These are phyloP conservation scores for Aureobasidium zeae DNA, from an alignment of 2,329 filamentous ascomycete genomes.

Conservation along the genomic window DNA sequence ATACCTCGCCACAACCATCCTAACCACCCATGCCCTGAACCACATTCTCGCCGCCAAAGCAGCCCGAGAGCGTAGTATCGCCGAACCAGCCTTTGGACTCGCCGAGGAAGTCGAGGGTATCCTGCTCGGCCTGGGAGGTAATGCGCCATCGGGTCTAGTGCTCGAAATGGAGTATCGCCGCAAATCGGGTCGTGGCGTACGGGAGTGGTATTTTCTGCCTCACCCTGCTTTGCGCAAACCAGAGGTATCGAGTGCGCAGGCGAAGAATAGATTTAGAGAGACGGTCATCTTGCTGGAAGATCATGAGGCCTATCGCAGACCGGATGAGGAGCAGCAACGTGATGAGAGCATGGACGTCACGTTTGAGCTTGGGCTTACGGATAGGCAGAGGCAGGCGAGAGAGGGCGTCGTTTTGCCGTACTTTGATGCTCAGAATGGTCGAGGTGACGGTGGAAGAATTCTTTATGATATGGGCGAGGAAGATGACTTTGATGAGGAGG, in stretches of 20 bases:
- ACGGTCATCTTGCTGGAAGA: slow-evolving; percentile 59
- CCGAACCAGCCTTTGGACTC: slow-evolving; percentile 70
- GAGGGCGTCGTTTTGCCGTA: slow-evolving; percentile 90
- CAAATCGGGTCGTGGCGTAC: slow-evolving; percentile 67
- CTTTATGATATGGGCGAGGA: slow-evolving; percentile 94
- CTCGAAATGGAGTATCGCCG: slow-evolving; percentile 79
- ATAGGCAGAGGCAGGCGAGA: slow-evolving; percentile 76
- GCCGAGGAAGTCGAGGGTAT: slow-evolving; percentile 69
- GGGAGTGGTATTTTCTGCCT: slow-evolving; percentile 57
- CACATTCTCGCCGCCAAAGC: slow-evolving; percentile 66
- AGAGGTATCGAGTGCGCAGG: slow-evolving; percentile 10
- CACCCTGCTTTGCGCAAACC: slow-evolving; percentile 14
- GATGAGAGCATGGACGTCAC: slow-evolving; percentile 57
- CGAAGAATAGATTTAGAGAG: slow-evolving; percentile 22
- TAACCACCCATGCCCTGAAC: slow-evolving; percentile 61
- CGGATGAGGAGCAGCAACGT: slow-evolving; percentile 33
- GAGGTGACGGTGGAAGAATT: slow-evolving; percentile 83
- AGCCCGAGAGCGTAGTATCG: slow-evolving; percentile 66
- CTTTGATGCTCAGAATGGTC: slow-evolving; percentile 81
- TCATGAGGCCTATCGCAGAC: slow-evolving; percentile 57
- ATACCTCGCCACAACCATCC: slow-evolving; percentile 81
- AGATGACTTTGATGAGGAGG: slow-evolving; percentile 94
- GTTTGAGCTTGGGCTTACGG: slow-evolving; percentile 78
- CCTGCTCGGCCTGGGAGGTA: slow-evolving; percentile 54
- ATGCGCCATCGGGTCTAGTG: slow-evolving; percentile 53